Evolutionary conservation across 2,329 filamentous ascomycete species (phyloP).

Genomic region (Chrysoporthe puriensis): DNA sequence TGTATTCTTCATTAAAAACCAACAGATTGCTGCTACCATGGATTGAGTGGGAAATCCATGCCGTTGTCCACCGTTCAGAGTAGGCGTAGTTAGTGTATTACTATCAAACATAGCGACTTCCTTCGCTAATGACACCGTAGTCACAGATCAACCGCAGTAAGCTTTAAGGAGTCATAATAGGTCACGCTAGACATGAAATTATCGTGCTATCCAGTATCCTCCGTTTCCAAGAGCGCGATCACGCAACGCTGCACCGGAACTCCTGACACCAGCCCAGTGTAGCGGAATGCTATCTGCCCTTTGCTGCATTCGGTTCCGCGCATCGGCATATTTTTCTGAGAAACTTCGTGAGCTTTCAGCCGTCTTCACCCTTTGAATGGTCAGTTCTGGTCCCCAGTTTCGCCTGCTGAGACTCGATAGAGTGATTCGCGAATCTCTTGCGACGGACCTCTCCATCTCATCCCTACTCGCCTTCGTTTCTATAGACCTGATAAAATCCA

Average conservation of each 20-base stretch:
- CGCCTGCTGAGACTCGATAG: slow-evolving; percentile 51
- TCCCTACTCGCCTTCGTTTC: slow-evolving; percentile 36
- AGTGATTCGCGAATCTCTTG: slow-evolving; percentile 34
- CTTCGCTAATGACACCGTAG: too few relatives aligned
- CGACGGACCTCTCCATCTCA: slow-evolving; percentile 45
- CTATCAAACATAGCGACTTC: too few relatives aligned
- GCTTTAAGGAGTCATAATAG: too few relatives aligned
- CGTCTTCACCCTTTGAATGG: slow-evolving; percentile 42
- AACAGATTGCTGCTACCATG: too few relatives aligned
- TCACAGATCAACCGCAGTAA: too few relatives aligned
- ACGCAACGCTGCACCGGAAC: slow-evolving; percentile 47
- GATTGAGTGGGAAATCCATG: too few relatives aligned
- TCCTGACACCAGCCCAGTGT: slow-evolving; percentile 62
- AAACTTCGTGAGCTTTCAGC: slow-evolving; percentile 47
- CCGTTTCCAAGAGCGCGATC: slow-evolving; percentile 55
- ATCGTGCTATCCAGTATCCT: slow-evolving; percentile 51
- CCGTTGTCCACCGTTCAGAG: too few relatives aligned
- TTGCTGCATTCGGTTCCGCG: slow-evolving; percentile 54
- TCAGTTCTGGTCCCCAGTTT: slow-evolving; percentile 49
- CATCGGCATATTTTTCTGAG: slow-evolving; percentile 51
- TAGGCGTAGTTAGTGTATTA: too few relatives aligned
- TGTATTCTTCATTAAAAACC: too few relatives aligned
- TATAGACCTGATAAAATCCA: slow-evolving; percentile 60
- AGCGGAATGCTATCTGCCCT: slow-evolving; percentile 62
- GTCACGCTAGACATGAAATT: slow-evolving; percentile 14